Conservation (phyloP, 371 early-diverging fungal genomes). For the Enterospora canceri region DNA sequence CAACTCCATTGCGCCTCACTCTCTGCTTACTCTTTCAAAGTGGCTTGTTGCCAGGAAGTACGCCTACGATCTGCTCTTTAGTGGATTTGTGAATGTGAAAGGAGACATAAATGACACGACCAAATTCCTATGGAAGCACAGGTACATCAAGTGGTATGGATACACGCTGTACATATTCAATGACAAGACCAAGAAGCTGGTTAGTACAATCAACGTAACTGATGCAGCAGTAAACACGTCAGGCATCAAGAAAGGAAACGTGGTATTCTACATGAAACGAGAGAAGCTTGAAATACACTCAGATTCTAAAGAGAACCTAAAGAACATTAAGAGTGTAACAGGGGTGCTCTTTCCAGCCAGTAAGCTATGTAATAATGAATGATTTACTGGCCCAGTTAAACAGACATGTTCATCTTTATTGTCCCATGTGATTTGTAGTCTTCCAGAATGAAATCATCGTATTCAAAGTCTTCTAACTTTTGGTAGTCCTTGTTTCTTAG, state of each 20-base stretch:
- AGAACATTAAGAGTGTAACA: conserved; percentile 7
- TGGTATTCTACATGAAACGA: conserved; percentile 8
- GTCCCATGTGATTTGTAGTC: conserved; percentile 75
- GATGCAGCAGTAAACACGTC: conserved; percentile 8
- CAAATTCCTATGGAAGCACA: conserved; percentile 43
- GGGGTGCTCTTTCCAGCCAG: conserved; percentile 12
- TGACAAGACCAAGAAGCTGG: conserved; percentile 25
- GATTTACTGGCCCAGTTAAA: too few species aligned
- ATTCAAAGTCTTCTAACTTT: conserved; percentile 68
- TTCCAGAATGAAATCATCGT: conserved; percentile 69
- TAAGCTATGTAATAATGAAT: too few species aligned
- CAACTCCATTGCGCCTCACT: conserved; percentile 8
- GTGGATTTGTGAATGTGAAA: conserved; percentile 42
- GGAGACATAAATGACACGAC: conserved; percentile 15
- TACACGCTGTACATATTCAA: conserved; percentile 40
- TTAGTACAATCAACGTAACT: conserved; percentile 27
- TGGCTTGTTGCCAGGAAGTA: conserved; percentile 41
- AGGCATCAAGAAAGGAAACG: conserved; percentile 12
- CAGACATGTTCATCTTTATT: conserved; percentile 86
- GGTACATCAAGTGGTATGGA: conserved; percentile 46
- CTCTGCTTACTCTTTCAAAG: conserved; percentile 14
- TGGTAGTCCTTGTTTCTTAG: conserved; percentile 12
- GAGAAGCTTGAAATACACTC: conserved; percentile 21
- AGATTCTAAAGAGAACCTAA: conserved; percentile 32
- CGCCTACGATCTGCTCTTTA: conserved; percentile 35